A percentile compares a stretch with the other conserved stretches of the same genome.
These are phyloP conservation scores for Cephalotrichum gorgonifer DNA, from an alignment of 2,329 filamentous ascomycete genomes.

Conservation along the genomic window DNA sequence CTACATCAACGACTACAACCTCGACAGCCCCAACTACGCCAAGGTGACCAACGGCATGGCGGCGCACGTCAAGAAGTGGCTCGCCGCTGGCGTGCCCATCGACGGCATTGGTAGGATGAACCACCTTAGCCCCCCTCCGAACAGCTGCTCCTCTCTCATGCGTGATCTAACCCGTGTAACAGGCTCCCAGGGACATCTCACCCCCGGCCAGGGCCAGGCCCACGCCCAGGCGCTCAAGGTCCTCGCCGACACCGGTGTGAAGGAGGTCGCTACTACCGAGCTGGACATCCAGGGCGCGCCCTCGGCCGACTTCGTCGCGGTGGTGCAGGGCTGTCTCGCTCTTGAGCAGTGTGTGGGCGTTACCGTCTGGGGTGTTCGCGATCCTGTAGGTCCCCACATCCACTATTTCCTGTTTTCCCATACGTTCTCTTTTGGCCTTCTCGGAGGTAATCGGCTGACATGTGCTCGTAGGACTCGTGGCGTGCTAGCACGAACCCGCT, in stretches of 20 bases:
- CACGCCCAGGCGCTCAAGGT: constrained; percentile 38
- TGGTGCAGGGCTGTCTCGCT: constrained; percentile 46
- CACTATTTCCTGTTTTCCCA: neutral
- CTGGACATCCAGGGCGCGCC: constrained; percentile 53
- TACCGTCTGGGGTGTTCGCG: constrained; percentile 47
- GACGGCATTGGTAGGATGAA: constrained; percentile 48
- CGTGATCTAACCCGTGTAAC: neutral
- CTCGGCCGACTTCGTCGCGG: constrained; percentile 45
- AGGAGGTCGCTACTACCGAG: constrained; percentile 56
- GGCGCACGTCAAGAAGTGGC: constrained; percentile 51
- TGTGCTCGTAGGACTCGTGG: constrained; percentile 36
- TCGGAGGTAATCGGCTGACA: constrained; percentile 18
- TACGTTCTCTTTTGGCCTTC: neutral
- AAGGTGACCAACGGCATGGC: constrained; percentile 48
- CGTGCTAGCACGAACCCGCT: constrained; percentile 36
- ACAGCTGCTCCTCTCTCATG: neutral
- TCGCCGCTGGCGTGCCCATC: constrained; percentile 50
- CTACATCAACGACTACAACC: constrained; percentile 69
- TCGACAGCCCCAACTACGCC: constrained; percentile 46
- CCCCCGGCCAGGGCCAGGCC: constrained; percentile 18
- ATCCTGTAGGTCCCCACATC: neutral
- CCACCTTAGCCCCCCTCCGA: neutral
- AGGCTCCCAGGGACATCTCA: constrained; percentile 44
- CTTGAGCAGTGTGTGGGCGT: constrained; percentile 53
- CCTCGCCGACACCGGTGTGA: constrained; percentile 36